Evolutionary conservation across 495 filamentous ascomycete species (phyloP).

Genomic region (Clavariopsis aquatica): DNA sequence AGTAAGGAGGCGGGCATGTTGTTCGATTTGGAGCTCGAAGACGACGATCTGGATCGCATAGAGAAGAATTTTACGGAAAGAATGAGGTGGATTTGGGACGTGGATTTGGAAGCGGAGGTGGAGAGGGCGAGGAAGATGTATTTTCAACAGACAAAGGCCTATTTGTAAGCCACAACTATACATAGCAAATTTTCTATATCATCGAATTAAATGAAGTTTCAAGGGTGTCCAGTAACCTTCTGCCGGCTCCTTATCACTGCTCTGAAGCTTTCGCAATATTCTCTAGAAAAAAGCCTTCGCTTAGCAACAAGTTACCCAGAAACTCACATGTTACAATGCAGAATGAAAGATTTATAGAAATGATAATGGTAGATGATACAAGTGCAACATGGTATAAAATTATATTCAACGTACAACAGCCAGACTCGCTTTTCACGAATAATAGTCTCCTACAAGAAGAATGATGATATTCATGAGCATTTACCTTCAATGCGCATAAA

Average conservation of each 20-base stretch:
- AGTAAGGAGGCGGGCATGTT: slow-evolving; percentile 40
- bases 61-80: slow-evolving; percentile 48
- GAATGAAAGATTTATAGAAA: no score
- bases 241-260: background rate
- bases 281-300: no score
- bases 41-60: slow-evolving; percentile 43
- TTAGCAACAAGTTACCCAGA: no score
- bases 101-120: slow-evolving; percentile 35
- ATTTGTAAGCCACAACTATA: background rate
- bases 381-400: no score
- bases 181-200: background rate
- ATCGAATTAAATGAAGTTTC: background rate
- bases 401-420: no score
- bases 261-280: no score
- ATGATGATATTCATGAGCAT: no score
- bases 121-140: slow-evolving; percentile 36
- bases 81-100: slow-evolving; percentile 67
- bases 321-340: no score
- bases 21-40: slow-evolving; percentile 43
- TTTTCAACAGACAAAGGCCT: background rate
- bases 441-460: no score
- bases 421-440: no score
- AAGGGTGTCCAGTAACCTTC: background rate
- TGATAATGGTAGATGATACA: no score
- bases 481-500: no score